Base-by-base conservation (phyloP, 2,329 filamentous ascomycete genomes). In the Ilyonectria robusta region DNA sequence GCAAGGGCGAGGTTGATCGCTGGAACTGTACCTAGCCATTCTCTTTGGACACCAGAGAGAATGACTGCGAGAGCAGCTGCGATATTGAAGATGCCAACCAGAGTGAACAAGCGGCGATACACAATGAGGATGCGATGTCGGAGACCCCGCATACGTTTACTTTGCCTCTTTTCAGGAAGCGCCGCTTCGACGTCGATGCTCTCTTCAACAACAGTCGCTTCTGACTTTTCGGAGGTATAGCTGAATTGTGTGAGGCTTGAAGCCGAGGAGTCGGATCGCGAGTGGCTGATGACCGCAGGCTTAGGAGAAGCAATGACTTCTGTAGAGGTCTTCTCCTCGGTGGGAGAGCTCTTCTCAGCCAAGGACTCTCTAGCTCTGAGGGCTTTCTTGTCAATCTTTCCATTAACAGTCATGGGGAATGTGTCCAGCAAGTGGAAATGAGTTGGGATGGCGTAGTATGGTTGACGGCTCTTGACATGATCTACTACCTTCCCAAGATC, bases 391-490 rank as follows among this genome's bases (percentile, higher is more conserved):
- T 89, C 85, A 46, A 87, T 82, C 75, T 89, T 89, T 40, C 87
- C 87, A 66, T 89, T 89, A 15, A 80, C 68, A 0, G 87, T 89
- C 51, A 87, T 79, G 0, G 86, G 85, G n/a, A 89, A 81, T 0
- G 74, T 74, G 0, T 78, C 74, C 2, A 86, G 74, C 26, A 81
- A 78, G 26, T 83, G 78, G 72, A 84, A 84, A 33, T 78, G 74
- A 0, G 82, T 81, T 0, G 87, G 87, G 11, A 87, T 80, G 1
- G 86, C 87, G 72, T 89, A 89, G 72, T 88, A 89, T 1, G 87
- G 86, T 48, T 88, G 82, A 1, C 80, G 78, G 21, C 78, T 75
- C 62, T 81, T 78, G 7, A 85, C 79, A 57, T 84, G 79, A 2
- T 76, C 73, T 40, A 81, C 73, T 5, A 26, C 26, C 26, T 26